Percentiles rank a stretch among this genome's conserved stretches.
Evolutionary conservation across 2,329 filamentous ascomycete genomes (phyloP).

Genomic region (Colletotrichum sp.): DNA sequence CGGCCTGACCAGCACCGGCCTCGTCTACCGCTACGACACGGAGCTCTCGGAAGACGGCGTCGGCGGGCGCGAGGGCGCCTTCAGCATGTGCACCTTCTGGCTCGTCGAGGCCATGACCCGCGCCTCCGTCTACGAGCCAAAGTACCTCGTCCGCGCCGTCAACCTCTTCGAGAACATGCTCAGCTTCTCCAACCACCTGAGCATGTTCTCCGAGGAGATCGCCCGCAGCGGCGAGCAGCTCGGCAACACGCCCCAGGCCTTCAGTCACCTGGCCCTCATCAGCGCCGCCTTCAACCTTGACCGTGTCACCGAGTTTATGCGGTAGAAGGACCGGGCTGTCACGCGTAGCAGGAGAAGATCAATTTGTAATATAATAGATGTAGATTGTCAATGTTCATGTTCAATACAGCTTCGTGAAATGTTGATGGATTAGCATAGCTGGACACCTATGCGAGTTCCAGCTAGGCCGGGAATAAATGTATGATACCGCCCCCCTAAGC

Average conservation of each 20-base stretch:
- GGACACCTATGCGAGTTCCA: not conserved
- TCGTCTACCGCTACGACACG: conserved; percentile 79
- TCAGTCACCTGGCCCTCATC: conserved; percentile 77
- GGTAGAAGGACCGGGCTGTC: not conserved
- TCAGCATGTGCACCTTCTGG: conserved; percentile 86
- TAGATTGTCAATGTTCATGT: not conserved
- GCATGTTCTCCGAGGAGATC: conserved; percentile 83
- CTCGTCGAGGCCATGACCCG: conserved; percentile 79
- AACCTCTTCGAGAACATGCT: conserved; percentile 81
- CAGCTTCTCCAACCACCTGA: conserved; percentile 76
- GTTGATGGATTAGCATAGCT: not conserved
- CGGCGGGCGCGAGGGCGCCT: conserved; percentile 76
- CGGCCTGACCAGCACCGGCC: conserved; percentile 74
- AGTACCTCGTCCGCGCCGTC: conserved; percentile 66
- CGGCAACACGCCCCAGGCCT: conserved; percentile 81
- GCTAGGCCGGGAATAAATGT: not conserved
- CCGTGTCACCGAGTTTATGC: conserved; percentile 44
- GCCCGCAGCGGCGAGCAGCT: conserved; percentile 76
- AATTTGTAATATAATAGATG: not conserved
- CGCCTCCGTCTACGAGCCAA: conserved; percentile 68
- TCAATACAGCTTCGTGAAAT: not conserved
- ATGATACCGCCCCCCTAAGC: not conserved
- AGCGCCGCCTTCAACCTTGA: conserved; percentile 80
- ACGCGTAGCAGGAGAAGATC: not conserved
- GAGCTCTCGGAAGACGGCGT: conserved; percentile 74